Conservation (phyloP, 1,284 basidiomycete species). For the Austroboletus niveus region DNA sequence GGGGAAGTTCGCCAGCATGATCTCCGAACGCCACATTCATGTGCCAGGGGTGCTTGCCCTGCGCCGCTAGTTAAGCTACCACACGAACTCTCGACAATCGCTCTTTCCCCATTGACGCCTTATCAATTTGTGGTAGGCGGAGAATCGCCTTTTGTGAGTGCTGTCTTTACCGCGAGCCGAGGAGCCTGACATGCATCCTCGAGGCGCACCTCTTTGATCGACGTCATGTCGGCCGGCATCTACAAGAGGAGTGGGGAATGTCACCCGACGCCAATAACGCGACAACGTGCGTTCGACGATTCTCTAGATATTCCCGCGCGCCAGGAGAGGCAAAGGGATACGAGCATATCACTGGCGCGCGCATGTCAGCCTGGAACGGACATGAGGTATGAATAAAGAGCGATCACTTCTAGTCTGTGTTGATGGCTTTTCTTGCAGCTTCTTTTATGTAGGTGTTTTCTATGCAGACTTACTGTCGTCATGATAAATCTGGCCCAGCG, state of each 20-base stretch:
- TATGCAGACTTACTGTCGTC: slow-evolving; percentile 8
- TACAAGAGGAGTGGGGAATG: slow-evolving; percentile 74
- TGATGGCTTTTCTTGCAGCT: slow-evolving; percentile 22
- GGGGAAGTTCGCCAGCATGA: slow-evolving; percentile 86
- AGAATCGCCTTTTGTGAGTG: slow-evolving; percentile 62
- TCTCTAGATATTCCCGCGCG: slow-evolving; percentile 56
- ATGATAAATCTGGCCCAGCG: slow-evolving; percentile 41
- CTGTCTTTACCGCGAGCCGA: neutral
- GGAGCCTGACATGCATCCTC: slow-evolving; percentile 1
- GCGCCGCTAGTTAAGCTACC: slow-evolving; percentile 62
- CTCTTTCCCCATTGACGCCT: slow-evolving; percentile 67
- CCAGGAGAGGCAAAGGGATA: slow-evolving; percentile 35
- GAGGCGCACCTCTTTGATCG: slow-evolving; percentile 90
- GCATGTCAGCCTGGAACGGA: slow-evolving; percentile 73
- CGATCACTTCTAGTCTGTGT: neutral
- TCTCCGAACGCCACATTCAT: slow-evolving; percentile 67
- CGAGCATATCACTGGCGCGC: slow-evolving; percentile 77
- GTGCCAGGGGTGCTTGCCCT: slow-evolving; percentile 55
- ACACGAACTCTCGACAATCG: slow-evolving; percentile 61
- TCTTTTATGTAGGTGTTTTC: slow-evolving; percentile 27
- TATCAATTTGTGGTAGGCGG: slow-evolving; percentile 77
- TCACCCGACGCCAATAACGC: slow-evolving; percentile 45
- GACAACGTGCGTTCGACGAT: slow-evolving; percentile 83
- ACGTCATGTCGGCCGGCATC: slow-evolving; percentile 66
- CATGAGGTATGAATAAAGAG: slow-evolving; percentile 59